Base-by-base conservation (phyloP, 768 basidiomycete genomes). In the Leccinum longicurvipes region DNA sequence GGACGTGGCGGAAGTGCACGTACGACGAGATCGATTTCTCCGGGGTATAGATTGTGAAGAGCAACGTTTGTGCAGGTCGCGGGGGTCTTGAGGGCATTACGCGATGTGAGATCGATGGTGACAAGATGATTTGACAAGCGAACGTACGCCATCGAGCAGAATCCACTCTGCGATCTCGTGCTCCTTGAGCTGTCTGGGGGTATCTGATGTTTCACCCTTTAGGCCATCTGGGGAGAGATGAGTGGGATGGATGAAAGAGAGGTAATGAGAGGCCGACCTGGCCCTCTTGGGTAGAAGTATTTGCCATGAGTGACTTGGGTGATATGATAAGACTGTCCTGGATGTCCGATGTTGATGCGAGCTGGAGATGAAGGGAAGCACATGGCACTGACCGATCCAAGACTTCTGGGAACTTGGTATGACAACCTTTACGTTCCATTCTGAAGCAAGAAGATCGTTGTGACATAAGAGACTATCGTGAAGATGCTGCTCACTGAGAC, bases 1-100 rank as follows among this genome's bases (percentile, higher is more conserved):
- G 36, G 27, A 25, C 19, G 27, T 28, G 17, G 27, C 41, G 29
- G 41, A 47, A 12, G 62, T 61, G 56, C 12, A 74, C 82, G 31
- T 63, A 91, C 89, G 54, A 98, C 84, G n/a, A 98, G 82, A 71
- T 98, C 93, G 29, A 98, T 90, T 66, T 90, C 73, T 32, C 81
- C 87, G 2, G 85, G 86, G 68, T 86, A 95, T 9, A 98, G 64
- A 63, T 98, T 98, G 71, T 96, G 90, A 41, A 98, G 74, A 2
- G 84, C 93, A 56, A 98, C 85, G 64, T 96, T 97, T 3, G 91
- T 79, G 67, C 95, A 97, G 12, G 95, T 90, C 4, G 94, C 93
- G 4, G 95, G 91, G 10, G 92, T 93, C 89, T 66, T 90, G 58
- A 50, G 4, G 54, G 28, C 17, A 24, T 53, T 44, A 39, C 45